phyloP scores from a whole-genome alignment of 169 alveolate genomes.

The Blepharisma undulans region DNA sequence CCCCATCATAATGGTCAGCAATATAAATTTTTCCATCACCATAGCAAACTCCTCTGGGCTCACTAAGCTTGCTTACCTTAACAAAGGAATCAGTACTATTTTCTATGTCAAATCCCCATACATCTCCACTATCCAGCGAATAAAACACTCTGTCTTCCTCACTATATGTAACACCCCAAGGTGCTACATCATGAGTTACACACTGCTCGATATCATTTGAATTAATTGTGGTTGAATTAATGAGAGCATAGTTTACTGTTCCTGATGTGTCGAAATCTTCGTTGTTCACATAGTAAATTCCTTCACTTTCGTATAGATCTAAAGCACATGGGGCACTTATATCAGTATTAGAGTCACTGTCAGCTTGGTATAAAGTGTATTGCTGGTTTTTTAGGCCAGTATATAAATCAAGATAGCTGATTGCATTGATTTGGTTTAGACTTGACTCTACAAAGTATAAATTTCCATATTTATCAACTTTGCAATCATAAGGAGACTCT shows the following conservation, averaged over 20 bases:
- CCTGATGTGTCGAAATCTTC: background rate
- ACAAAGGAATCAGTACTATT: background rate
- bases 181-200: background rate
- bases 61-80: background rate
- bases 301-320: conserved; percentile 23
- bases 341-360: background rate
- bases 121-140: conserved; percentile 22
- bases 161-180: background rate
- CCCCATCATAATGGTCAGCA: conserved; percentile 6
- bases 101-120: background rate
- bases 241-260: background rate
- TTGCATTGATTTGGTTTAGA: background rate
- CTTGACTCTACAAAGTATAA: conserved; percentile 5
- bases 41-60: conserved; percentile 34
- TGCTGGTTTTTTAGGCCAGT: background rate
- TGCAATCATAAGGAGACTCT: conserved; percentile 9
- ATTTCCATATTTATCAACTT: conserved; percentile 33
- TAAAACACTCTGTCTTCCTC: background rate
- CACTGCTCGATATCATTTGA: background rate
- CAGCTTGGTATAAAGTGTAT: background rate
- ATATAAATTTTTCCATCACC: background rate
- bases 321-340: background rate
- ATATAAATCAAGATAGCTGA: conserved; percentile 15
- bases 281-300: conserved; percentile 4
- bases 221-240: background rate